These are phyloP conservation scores for Diaporthe citriasiana DNA, from an alignment of 2,329 filamentous ascomycete genomes.

Conservation along the genomic window DNA sequence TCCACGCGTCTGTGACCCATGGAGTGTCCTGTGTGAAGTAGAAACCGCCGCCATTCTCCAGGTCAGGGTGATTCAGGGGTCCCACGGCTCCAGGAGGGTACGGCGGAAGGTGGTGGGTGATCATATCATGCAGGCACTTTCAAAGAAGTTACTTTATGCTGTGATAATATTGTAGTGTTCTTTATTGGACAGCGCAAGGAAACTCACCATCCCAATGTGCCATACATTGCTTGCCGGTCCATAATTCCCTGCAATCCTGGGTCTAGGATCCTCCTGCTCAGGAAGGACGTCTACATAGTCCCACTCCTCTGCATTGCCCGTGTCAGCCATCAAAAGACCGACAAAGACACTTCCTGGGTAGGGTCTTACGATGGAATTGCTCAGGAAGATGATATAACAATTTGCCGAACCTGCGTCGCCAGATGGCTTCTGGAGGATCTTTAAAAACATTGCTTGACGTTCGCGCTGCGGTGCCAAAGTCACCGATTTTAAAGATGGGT, in stretches of 20 bases:
- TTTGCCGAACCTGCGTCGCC: slow-evolving; percentile 14
- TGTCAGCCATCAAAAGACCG: not conserved
- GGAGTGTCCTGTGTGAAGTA: not conserved
- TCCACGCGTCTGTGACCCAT: not conserved
- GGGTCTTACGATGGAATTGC: not conserved
- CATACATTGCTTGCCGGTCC: slow-evolving; percentile 31
- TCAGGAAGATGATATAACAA: not conserved
- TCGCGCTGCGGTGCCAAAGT: not conserved
- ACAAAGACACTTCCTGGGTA: not conserved
- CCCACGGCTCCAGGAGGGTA: slow-evolving; percentile 11
- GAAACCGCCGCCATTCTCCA: not conserved
- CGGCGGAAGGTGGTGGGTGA: slow-evolving; percentile 10
- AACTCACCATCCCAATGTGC: slow-evolving; percentile 25
- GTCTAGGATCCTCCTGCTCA: slow-evolving; percentile 3
- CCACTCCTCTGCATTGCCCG: slow-evolving; percentile 15
- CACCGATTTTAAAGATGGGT: slow-evolving; percentile 18
- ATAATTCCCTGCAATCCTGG: slow-evolving; percentile 30
- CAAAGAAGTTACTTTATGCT: not conserved
- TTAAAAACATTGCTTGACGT: not conserved
- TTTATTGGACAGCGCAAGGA: too few species aligned
- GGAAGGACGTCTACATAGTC: slow-evolving; percentile 33
- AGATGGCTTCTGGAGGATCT: slow-evolving; percentile 7
- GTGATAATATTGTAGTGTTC: not conserved
- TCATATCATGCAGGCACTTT: slow-evolving; percentile 23
- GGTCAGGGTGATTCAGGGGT: slow-evolving; percentile 3